Percentiles rank a stretch among this genome's conserved stretches.
Conservation (phyloP, 73 alveolate genomes). For the Urostyla sp. region DNA sequence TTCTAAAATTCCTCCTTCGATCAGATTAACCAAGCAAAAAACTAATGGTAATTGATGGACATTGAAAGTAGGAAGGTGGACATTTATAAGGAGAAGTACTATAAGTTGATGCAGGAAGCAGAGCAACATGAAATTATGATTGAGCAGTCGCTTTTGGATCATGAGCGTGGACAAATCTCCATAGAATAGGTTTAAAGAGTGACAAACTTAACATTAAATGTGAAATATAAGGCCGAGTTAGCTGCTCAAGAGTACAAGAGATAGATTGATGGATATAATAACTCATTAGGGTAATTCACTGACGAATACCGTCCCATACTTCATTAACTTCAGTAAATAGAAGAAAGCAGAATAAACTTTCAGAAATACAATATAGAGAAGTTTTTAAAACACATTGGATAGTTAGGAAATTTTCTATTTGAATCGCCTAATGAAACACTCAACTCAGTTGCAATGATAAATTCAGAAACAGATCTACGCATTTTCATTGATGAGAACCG, state of each 20-base stretch:
- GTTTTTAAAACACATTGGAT: background rate
- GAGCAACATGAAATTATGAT: constrained; percentile 22
- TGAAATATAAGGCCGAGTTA: constrained; percentile 36
- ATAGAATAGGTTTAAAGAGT: constrained; percentile 22
- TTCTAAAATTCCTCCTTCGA: background rate
- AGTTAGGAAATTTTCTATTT: background rate
- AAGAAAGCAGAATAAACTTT: constrained; percentile 30
- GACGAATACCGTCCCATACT: constrained; percentile 18
- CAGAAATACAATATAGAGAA: constrained; percentile 12
- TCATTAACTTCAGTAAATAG: background rate
- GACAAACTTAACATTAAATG: constrained; percentile 30
- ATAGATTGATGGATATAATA: constrained; percentile 12
- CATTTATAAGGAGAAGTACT: constrained; percentile 4
- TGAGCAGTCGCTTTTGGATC: constrained; percentile 26
- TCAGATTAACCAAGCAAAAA: background rate
- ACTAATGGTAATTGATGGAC: constrained; percentile 18
- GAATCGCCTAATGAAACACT: constrained; percentile 35
- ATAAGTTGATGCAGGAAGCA: constrained; percentile 16
- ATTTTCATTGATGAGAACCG: constrained; percentile 65
- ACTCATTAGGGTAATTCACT: background rate
- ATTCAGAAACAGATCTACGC: constrained; percentile 59
- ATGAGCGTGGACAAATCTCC: constrained; percentile 20
- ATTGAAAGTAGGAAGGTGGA: constrained; percentile 16
- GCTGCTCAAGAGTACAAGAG: constrained; percentile 31
- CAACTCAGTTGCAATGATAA: constrained; percentile 57